Base-by-base conservation (phyloP, 495 filamentous ascomycete genomes). In the Neurospora sp. region DNA sequence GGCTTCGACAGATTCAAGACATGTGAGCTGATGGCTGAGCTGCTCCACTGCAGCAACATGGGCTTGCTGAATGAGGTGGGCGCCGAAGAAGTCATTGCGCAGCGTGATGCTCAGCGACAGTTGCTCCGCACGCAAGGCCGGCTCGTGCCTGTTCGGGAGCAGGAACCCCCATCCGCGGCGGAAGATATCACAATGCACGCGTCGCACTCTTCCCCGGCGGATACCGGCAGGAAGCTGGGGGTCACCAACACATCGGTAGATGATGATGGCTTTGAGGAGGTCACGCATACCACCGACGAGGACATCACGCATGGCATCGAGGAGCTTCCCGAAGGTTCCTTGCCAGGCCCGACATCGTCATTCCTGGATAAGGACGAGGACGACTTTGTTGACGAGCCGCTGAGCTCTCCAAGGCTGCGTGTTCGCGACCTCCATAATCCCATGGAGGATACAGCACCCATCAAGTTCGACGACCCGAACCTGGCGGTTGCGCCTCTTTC, bases 21-120 rank as follows among this genome's bases (percentile, higher is more conserved):
- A 0, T 99, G 96, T 79, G 96, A 99, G 81, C 84, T 99, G 75
- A 98, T 99, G 96, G 96, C 96, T 3, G 96, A 99, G 77, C 84
- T 99, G 61, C 82, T 99, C 41, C 96, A 99, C 78, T 99, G 96
- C 82, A 98, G 96, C 82, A 99, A 99, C 77, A 99, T 99, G 96
- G 94, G 91, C 8, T 85, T 99, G 68, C 84, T 99, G 70, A 99
- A 99, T 76, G 94, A 98, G 80, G 84, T 90, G 17, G 96, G 96
- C 31, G 94, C 93, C 40, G 96, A 99, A 76, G 89, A 92, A 68
- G 91, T 96, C 74, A 92, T 98, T 40, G 90, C 86, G 75, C 86
- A 90, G 53, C 87, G 96, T 70, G 93, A 99, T 79, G 83, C 85
- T 12, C 94, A 97, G 75, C 89, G 96, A 37, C 93, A 94, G 73